Base-by-base conservation (phyloP, 441 rosid genomes). In the Iberis amara region DNA sequence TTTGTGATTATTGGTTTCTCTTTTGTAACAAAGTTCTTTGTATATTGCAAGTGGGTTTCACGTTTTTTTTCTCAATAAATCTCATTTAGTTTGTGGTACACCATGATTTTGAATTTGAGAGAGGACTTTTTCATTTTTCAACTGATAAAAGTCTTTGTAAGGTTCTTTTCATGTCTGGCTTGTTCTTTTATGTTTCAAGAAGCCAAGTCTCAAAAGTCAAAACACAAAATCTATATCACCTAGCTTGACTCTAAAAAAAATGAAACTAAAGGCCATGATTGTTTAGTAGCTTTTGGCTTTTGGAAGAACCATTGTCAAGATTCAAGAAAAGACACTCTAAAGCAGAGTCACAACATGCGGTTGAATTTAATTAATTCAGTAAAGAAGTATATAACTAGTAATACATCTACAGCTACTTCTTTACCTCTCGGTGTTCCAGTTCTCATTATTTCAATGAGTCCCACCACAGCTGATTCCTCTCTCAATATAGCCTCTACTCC, bases 391-490 rank as follows among this genome's bases (percentile, higher is more conserved):
- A n/a, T n/a, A n/a, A n/a, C n/a, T 2, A 89, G 84, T 76, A 89
- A 64, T 2, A 86, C 84, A 13, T 82, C 89, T 13, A 86, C 88
- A 0, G 91, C 97, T 42, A 75, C 82, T 65, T 86, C 94, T 76
- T 89, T 86, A 11, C 87, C 97, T 66, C 79, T 75, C 1, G 91
- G 77, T 35, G 85, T 89, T 51, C 97, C 91, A 30, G 86, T 75
- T 14, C 84, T 73, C 91, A 84, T 86, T 84, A 89, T 66, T 18
- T 78, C 71, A 14, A 79, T 63, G 66, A 89, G 56, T n/a, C 91
- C 84, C 0, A 66, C 49, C 47, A 84, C 75, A 0, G 82, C 84
- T 39, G 52, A 64, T 52, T 80, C 87, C 64, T 82, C 95, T 54
- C 70, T 68, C 42, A 77, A 90, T 5, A 83, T 76, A 0, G 77